phyloP scores from a whole-genome alignment of 208 protist species.

The Trypanosoma congolense region DNA sequence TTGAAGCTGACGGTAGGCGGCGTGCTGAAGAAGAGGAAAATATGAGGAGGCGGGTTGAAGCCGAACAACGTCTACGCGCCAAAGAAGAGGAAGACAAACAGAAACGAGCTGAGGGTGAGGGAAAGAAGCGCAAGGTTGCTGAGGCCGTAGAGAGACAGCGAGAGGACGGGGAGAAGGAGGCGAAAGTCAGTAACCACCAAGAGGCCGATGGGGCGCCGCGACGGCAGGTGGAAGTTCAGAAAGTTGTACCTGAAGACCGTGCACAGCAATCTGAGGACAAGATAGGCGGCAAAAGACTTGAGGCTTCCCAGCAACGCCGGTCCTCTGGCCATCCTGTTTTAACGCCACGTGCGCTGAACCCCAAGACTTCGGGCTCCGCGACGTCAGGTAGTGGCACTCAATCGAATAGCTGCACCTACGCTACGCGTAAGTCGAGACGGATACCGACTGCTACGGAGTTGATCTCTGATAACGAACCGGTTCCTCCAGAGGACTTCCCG shows the following conservation, averaged over 20 bases:
- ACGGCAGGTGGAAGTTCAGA: conserved; percentile 8
- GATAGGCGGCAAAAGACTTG: conserved; percentile 5
- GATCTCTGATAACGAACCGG: conserved; percentile 46
- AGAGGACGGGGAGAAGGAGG: conserved; percentile 8
- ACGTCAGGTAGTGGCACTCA: conserved; percentile 1
- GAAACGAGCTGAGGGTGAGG: neutral
- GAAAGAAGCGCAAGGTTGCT: conserved; percentile 10
- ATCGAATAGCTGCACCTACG: conserved; percentile 4
- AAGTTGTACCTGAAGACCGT: conserved; percentile 21
- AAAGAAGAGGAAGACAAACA: conserved; percentile 2
- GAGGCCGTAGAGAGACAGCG: conserved; percentile 8
- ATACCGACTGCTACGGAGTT: conserved; percentile 68
- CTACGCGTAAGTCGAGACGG: conserved; percentile 24
- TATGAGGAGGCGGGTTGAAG: conserved; percentile 5
- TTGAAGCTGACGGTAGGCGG: conserved; percentile 6
- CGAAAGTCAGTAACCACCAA: neutral
- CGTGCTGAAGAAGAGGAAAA: conserved; percentile 18
- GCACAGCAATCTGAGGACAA: conserved; percentile 15
- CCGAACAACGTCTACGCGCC: neutral
- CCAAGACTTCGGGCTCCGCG: conserved; percentile 6
- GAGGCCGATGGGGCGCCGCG: conserved; percentile 7
- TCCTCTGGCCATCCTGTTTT: conserved; percentile 38
- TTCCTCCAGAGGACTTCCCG: conserved; percentile 46
- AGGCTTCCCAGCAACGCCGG: conserved; percentile 25
- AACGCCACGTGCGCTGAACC: conserved; percentile 43